phyloP scores from a whole-genome alignment of 768 basidiomycete genomes.

The Xerocomellus chrysenteron region DNA sequence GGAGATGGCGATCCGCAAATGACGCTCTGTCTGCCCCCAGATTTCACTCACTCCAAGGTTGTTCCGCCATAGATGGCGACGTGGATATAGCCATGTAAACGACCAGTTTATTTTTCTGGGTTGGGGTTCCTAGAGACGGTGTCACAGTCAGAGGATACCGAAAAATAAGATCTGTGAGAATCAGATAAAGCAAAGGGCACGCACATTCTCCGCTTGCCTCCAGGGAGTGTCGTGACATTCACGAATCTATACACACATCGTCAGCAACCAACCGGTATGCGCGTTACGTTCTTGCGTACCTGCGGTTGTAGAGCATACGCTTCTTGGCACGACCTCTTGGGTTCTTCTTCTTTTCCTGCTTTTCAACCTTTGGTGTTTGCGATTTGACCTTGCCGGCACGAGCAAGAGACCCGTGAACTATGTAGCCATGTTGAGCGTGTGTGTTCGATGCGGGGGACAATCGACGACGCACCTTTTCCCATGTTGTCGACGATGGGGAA shows the following conservation, averaged over 20 bases:
- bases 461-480: conserved; percentile 60
- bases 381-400: conserved; percentile 99
- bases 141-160: conserved; percentile 4
- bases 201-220: conserved; percentile 96
- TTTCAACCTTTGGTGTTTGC: conserved; percentile 96
- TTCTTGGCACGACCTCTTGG: conserved; percentile 99
- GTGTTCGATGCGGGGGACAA: conserved; percentile 2
- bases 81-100: conserved; percentile 7
- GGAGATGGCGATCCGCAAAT: background rate
- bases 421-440: background rate
- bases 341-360: conserved; percentile 98
- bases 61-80: conserved; percentile 16
- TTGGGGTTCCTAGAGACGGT: conserved; percentile 26
- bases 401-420: conserved; percentile 98
- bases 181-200: conserved; percentile 51
- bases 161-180: conserved; percentile 78
- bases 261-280: background rate
- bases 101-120: conserved; percentile 26
- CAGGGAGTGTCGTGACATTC: conserved; percentile 86
- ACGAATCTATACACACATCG: conserved; percentile 61
- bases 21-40: conserved; percentile 8
- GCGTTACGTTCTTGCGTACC: conserved; percentile 46
- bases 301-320: conserved; percentile 89
- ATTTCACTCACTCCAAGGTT: conserved; percentile 10
- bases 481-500: conserved; percentile 59